phyloP scores from a whole-genome alignment of 208 protist genomes.

The Trypanosoma brucei region DNA sequence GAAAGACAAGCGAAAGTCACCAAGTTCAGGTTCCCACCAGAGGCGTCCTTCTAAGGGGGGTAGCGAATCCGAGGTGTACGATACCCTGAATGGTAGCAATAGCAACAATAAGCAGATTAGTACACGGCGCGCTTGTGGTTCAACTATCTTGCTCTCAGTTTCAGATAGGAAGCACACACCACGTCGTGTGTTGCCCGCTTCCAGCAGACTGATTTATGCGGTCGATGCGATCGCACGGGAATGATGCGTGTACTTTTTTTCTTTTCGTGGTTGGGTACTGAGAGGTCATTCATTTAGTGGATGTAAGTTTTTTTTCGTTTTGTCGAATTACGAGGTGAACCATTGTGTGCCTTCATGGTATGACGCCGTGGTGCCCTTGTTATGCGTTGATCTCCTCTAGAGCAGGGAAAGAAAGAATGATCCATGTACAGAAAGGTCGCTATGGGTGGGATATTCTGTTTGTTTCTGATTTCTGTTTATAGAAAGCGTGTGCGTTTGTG shows the following conservation, averaged over 20 bases:
- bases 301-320: background rate
- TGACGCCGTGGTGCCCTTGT: background rate
- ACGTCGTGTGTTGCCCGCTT: conserved; percentile 5
- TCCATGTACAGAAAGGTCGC: background rate
- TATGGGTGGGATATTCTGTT: background rate
- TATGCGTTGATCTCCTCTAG: background rate
- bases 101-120: background rate
- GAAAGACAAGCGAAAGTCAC: conserved; percentile 7
- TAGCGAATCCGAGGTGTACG: conserved; percentile 7
- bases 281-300: background rate
- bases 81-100: background rate
- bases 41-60: conserved; percentile 5
- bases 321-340: too few relatives aligned
- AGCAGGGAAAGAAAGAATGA: background rate
- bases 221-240: background rate
- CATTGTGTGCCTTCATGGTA: too few relatives aligned
- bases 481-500: too few relatives aligned
- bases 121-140: conserved; percentile 5
- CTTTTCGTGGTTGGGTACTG: background rate
- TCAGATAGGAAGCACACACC: conserved; percentile 8
- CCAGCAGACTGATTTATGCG: conserved; percentile 2
- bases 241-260: background rate
- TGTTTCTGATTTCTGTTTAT: conserved; percentile 9
- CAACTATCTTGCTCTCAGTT: conserved; percentile 2
- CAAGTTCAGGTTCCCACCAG: background rate